Conservation (phyloP, 306 rosid genomes). For the Nissolia schottii region DNA sequence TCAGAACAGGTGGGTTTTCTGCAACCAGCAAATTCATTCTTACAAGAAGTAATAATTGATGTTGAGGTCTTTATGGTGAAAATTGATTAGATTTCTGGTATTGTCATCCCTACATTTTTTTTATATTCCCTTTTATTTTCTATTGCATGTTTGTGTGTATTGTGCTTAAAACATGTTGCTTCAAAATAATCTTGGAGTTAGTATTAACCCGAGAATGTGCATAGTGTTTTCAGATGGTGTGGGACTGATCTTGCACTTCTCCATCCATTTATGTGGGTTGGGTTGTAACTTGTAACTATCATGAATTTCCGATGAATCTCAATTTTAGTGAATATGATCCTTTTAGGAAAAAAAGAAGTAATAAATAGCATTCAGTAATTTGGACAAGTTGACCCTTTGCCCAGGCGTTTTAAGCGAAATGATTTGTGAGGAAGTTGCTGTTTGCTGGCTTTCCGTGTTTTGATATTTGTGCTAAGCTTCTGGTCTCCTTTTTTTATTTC, state of each 20-base stretch:
- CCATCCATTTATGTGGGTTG: background rate
- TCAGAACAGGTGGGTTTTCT: slow-evolving; percentile 69
- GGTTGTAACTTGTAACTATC: background rate
- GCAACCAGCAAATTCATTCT: slow-evolving; percentile 11
- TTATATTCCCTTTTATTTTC: background rate
- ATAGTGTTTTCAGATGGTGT: background rate
- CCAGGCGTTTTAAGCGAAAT: background rate
- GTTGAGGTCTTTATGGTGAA: background rate
- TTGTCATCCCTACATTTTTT: background rate
- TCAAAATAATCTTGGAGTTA: background rate
- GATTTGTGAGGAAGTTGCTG: background rate
- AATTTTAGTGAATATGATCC: background rate
- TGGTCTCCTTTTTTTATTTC: background rate
- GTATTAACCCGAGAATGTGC: background rate
- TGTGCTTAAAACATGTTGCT: background rate
- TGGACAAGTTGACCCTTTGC: background rate
- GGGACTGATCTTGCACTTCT: background rate
- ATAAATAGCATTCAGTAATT: background rate
- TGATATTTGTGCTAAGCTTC: background rate
- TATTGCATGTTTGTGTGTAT: background rate
- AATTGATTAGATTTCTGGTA: slow-evolving; percentile 16
- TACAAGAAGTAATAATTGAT: background rate
- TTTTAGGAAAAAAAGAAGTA: background rate
- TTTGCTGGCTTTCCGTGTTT: background rate
- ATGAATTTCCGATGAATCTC: background rate